Conservation (phyloP, 345 rosid species). For the Clausena lansium region DNA sequence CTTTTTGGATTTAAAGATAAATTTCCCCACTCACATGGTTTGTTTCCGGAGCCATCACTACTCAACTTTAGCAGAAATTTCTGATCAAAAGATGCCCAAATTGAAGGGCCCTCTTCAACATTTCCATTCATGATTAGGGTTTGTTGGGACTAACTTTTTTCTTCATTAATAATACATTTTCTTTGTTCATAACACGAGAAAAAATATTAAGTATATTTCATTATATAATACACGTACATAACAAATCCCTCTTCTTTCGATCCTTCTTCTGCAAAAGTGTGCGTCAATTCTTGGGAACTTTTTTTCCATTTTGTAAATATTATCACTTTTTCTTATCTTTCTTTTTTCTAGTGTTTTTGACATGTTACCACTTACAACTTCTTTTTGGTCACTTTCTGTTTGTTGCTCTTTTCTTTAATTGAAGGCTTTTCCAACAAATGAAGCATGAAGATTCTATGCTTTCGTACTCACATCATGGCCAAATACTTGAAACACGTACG, state of each 20-base stretch:
- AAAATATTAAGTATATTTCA: neutral
- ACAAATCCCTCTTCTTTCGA: slow-evolving; percentile 35
- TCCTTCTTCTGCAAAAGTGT: slow-evolving; percentile 36
- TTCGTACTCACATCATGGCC: slow-evolving; percentile 1
- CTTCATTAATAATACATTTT: slow-evolving; percentile 18
- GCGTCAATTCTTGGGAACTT: slow-evolving; percentile 32
- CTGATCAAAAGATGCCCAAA: slow-evolving; percentile 43
- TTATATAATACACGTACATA: neutral
- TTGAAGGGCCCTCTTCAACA: slow-evolving; percentile 24
- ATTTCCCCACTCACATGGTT: slow-evolving; percentile 58
- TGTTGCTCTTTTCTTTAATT: slow-evolving; percentile 31
- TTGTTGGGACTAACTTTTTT: slow-evolving; percentile 30
- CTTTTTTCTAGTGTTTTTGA: slow-evolving; percentile 36
- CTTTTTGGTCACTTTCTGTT: slow-evolving; percentile 51
- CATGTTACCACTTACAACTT: slow-evolving; percentile 45
- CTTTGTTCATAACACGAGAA: neutral
- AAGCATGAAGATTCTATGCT: slow-evolving; percentile 15
- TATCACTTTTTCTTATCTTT: slow-evolving; percentile 27
- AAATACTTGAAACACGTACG: neutral
- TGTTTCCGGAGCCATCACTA: slow-evolving; percentile 45
- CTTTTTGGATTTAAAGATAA: slow-evolving; percentile 52
- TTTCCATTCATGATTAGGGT: slow-evolving; percentile 45
- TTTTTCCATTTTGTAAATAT: slow-evolving; percentile 22
- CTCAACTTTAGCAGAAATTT: slow-evolving; percentile 33
- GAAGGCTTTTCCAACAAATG: slow-evolving; percentile 12